Percentiles rank a stretch among this genome's conserved stretches.
Evolutionary conservation across 495 filamentous ascomycete genomes (phyloP).

Genomic region (Hypoxylon rickii): DNA sequence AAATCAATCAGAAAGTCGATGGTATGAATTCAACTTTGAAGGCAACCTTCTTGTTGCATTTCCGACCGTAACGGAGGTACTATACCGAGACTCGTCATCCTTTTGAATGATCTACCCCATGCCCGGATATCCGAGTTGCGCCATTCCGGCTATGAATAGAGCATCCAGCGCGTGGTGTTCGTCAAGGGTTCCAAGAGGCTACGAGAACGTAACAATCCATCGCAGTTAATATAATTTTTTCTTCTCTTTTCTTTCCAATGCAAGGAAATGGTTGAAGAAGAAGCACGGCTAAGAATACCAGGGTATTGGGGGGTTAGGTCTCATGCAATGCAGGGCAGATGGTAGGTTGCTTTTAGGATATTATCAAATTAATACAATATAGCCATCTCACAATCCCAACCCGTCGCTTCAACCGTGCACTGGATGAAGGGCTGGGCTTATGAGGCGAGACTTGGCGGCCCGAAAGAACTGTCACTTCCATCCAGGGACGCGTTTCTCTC

Average conservation of each 20-base stretch:
- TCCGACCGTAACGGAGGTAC: conserved; percentile 16
- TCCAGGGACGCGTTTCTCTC: conserved; percentile 19
- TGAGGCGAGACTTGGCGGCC: conserved; percentile 32
- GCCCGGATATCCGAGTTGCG: conserved; percentile 9
- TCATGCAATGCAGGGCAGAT: conserved; percentile 17
- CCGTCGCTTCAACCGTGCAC: conserved; percentile 23
- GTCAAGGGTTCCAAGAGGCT: not conserved
- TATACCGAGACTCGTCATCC: conserved; percentile 33
- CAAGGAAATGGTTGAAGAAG: not conserved
- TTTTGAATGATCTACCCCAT: conserved; percentile 21
- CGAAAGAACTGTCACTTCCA: conserved; percentile 20
- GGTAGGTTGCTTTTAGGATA: conserved; percentile 42
- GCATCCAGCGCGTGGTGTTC: conserved; percentile 21
- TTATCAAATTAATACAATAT: conserved; percentile 35
- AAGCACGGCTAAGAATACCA: too few species aligned
- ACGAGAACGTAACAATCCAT: conserved; percentile 38
- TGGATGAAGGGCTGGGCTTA: conserved; percentile 26
- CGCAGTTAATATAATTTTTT: conserved; percentile 34
- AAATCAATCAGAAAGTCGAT: too few species aligned
- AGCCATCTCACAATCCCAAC: conserved; percentile 21
- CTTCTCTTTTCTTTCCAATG: conserved; percentile 5
- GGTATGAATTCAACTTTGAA: conserved; percentile 1
- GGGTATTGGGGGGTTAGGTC: not conserved
- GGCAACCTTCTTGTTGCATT: conserved; percentile 2
- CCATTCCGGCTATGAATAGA: conserved; percentile 26